Percentiles rank a stretch among this genome's conserved stretches.
Evolutionary conservation across 306 rosid genomes (phyloP).

Genomic region (Corylus heterophylla): DNA sequence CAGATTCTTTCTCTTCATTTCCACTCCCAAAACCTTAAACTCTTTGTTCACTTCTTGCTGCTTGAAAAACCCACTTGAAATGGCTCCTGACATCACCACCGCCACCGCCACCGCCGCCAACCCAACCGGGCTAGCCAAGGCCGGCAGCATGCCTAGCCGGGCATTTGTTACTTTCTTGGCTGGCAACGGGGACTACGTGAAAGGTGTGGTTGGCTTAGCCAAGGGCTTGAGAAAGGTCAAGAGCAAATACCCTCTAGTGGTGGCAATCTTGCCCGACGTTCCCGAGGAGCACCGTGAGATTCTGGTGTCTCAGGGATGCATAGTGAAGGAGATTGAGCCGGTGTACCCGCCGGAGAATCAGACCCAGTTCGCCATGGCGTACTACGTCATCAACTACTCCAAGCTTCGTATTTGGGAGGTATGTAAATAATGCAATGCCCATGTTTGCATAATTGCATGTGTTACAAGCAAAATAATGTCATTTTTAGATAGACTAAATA

Average conservation of each 20-base stretch:
- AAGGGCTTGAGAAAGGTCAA: slow-evolving; percentile 74
- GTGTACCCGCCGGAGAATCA: slow-evolving; percentile 73
- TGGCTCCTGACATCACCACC: slow-evolving; percentile 57
- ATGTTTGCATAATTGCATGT: slow-evolving; percentile 15
- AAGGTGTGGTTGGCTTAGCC: slow-evolving; percentile 84
- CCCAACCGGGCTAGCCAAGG: slow-evolving; percentile 11
- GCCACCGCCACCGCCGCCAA: slow-evolving; percentile 8
- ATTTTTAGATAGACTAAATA: too few relatives aligned
- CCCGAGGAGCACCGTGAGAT: slow-evolving; percentile 65
- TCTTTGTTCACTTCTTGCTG: neutral
- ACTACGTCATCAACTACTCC: slow-evolving; percentile 87
- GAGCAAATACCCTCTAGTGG: slow-evolving; percentile 68
- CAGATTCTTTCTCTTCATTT: neutral
- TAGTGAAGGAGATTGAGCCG: slow-evolving; percentile 60
- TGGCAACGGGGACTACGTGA: slow-evolving; percentile 68
- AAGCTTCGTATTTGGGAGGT: slow-evolving; percentile 94
- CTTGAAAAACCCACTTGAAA: slow-evolving; percentile 5
- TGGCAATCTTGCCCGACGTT: slow-evolving; percentile 76
- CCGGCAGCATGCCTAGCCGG: slow-evolving; percentile 2
- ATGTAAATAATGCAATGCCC: neutral
- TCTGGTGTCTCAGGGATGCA: slow-evolving; percentile 64
- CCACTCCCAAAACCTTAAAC: neutral
- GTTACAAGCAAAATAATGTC: slow-evolving; percentile 8
- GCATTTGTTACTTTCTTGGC: slow-evolving; percentile 86
- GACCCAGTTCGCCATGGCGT: slow-evolving; percentile 73